Evolutionary conservation across 179 eudicot species (phyloP).

Genomic region (Beta lomatogona): DNA sequence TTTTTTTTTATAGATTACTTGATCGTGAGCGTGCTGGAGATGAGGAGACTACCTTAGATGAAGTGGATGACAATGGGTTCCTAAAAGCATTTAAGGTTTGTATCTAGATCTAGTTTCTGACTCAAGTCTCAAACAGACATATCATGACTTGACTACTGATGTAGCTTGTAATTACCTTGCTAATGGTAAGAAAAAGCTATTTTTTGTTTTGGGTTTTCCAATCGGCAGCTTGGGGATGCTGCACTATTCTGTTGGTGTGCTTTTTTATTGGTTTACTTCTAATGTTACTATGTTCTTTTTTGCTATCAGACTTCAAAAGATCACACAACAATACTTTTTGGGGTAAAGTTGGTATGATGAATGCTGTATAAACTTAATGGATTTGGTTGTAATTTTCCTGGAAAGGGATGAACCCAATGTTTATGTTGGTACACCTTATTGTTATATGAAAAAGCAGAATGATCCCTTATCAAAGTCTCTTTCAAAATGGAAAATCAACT

Average conservation of each 20-base stretch:
- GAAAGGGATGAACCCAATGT: not conserved
- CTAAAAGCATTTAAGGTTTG: conserved; percentile 92
- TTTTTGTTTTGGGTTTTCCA: not conserved
- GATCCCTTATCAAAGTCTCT: not conserved
- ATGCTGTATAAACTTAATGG: too few relatives aligned
- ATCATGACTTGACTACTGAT: not conserved
- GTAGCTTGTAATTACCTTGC: not conserved
- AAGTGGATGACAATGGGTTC: conserved; percentile 82
- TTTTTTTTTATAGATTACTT: conserved; percentile 36
- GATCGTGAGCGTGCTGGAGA: conserved; percentile 84
- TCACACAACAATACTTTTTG: not conserved
- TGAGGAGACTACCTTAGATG: conserved; percentile 80
- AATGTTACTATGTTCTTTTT: not conserved
- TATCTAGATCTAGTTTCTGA: not conserved
- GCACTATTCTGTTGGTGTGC: not conserved
- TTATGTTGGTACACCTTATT: not conserved
- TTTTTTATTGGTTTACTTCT: not conserved
- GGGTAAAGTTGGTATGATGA: not conserved
- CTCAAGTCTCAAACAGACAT: not conserved
- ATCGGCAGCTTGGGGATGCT: not conserved
- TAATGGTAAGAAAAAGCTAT: not conserved
- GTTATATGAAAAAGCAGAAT: not conserved
- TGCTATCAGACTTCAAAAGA: not conserved
- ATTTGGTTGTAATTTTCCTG: not conserved
- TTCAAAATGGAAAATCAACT: not conserved